A percentile compares a stretch with the other conserved stretches of the same genome.
These are phyloP conservation scores for Sordaria brevicollis DNA, from an alignment of 495 filamentous ascomycete species.

Conservation along the genomic window DNA sequence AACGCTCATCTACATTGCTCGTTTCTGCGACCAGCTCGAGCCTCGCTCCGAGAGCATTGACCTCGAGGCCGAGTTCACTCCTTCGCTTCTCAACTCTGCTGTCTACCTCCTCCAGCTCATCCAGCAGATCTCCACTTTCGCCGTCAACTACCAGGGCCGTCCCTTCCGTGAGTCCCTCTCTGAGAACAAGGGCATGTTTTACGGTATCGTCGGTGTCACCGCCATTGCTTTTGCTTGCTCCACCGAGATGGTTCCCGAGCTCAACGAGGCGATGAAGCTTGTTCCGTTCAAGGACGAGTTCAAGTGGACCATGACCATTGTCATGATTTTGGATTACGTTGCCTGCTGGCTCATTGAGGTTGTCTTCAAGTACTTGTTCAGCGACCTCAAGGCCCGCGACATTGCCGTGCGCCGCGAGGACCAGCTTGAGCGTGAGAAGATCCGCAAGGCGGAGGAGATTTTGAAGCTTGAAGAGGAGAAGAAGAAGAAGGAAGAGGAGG, in stretches of 20 bases:
- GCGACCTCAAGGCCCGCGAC: constrained; percentile 88
- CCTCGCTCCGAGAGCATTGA: constrained; percentile 68
- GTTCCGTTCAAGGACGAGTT: constrained; percentile 90
- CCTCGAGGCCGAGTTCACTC: constrained; percentile 89
- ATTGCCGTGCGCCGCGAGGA: constrained; percentile 80
- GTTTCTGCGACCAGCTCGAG: constrained; percentile 71
- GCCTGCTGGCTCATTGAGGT: constrained; percentile 88
- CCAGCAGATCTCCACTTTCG: constrained; percentile 98
- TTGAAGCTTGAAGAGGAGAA: constrained; percentile 42
- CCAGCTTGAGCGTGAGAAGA: constrained; percentile 69
- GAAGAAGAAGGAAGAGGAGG: constrained; percentile 36
- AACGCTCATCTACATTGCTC: constrained; percentile 88
- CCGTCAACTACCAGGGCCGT: constrained; percentile 98
- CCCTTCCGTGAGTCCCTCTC: constrained; percentile 93
- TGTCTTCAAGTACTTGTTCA: constrained; percentile 74
- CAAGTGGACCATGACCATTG: constrained; percentile 70
- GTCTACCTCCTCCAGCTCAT: constrained; percentile 98
- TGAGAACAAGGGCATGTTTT: constrained; percentile 98
- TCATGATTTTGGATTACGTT: constrained; percentile 84
- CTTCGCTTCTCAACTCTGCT: constrained; percentile 90
- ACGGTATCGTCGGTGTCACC: constrained; percentile 80
- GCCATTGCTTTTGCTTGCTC: constrained; percentile 91
- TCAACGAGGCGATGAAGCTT: constrained; percentile 86
- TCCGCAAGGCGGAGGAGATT: constrained; percentile 53
- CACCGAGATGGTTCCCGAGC: constrained; percentile 89